phyloP scores from a whole-genome alignment of 129 eudicot species.

The Glebionis coronaria region DNA sequence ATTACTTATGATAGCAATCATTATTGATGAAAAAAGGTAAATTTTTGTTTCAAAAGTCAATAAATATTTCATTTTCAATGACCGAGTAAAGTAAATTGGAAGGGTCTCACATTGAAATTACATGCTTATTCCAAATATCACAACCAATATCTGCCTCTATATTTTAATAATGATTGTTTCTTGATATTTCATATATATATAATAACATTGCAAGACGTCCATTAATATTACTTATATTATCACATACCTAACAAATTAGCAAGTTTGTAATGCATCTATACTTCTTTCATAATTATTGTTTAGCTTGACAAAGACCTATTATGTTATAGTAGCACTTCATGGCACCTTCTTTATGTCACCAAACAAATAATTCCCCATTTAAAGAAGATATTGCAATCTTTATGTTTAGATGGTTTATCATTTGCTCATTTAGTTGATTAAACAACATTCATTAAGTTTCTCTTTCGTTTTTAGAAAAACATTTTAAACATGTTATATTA shows the following conservation, averaged over 20 bases:
- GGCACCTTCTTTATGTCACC: constrained; percentile 4
- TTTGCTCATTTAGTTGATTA: background rate
- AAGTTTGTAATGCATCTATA: constrained; percentile 7
- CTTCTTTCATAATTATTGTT: background rate
- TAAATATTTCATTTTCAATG: too few species aligned
- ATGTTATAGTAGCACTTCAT: constrained; percentile 10
- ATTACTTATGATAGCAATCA: too few species aligned
- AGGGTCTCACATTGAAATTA: too few species aligned
- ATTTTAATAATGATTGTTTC: too few species aligned
- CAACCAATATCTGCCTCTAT: too few species aligned
- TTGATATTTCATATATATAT: too few species aligned
- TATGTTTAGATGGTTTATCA: background rate
- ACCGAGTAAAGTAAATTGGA: too few species aligned
- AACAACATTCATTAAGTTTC: background rate
- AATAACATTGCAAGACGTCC: too few species aligned
- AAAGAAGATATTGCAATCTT: background rate
- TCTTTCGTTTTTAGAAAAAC: background rate
- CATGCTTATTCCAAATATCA: too few species aligned
- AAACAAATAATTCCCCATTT: constrained; percentile 4
- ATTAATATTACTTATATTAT: background rate
- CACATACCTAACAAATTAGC: constrained; percentile 11
- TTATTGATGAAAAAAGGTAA: too few species aligned
- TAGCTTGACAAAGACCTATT: constrained; percentile 3
- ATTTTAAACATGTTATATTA: too few species aligned
- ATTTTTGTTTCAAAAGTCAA: too few species aligned